phyloP scores from a whole-genome alignment of 176 grass and related monocot species.

The Phoenix roebelenii region DNA sequence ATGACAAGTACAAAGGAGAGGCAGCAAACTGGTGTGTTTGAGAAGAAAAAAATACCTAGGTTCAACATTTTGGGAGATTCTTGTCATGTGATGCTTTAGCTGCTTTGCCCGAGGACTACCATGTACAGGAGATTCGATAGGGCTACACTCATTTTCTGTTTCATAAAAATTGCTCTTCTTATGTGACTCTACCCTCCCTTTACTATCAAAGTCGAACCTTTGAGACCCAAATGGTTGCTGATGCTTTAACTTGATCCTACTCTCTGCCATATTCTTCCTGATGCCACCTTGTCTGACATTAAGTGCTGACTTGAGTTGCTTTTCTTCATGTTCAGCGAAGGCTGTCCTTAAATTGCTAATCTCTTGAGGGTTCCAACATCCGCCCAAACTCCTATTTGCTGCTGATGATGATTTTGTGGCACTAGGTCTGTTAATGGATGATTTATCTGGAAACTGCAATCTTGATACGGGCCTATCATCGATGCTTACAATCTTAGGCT shows the following conservation, averaged over 20 bases:
- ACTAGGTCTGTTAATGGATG: conserved; percentile 11
- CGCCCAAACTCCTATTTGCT: conserved; percentile 38
- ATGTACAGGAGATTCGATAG: conserved; percentile 23
- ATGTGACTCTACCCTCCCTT: conserved; percentile 15
- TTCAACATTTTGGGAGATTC: conserved; percentile 31
- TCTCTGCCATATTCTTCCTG: conserved; percentile 26
- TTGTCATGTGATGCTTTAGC: conserved; percentile 13
- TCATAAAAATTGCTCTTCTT: conserved; percentile 23
- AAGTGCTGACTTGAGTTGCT: conserved; percentile 2
- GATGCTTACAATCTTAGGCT: conserved; percentile 26
- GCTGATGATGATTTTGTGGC: conserved; percentile 24
- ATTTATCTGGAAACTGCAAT: conserved; percentile 25
- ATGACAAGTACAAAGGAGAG: neutral
- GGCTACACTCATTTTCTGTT: conserved; percentile 38
- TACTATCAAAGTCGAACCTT: neutral
- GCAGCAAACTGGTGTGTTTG: no score
- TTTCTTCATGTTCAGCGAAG: conserved; percentile 8
- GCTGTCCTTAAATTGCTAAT: conserved; percentile 37
- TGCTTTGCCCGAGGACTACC: conserved; percentile 28
- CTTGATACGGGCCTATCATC: conserved; percentile 32
- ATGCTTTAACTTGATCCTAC: conserved; percentile 9
- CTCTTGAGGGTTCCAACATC: conserved; percentile 45
- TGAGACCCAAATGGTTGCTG: neutral
- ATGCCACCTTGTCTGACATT: neutral
- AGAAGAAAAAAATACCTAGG: conserved; percentile 7